These are phyloP conservation scores for Colletotrichum sp. DNA, from an alignment of 2,329 filamentous ascomycete genomes.

Conservation along the genomic window DNA sequence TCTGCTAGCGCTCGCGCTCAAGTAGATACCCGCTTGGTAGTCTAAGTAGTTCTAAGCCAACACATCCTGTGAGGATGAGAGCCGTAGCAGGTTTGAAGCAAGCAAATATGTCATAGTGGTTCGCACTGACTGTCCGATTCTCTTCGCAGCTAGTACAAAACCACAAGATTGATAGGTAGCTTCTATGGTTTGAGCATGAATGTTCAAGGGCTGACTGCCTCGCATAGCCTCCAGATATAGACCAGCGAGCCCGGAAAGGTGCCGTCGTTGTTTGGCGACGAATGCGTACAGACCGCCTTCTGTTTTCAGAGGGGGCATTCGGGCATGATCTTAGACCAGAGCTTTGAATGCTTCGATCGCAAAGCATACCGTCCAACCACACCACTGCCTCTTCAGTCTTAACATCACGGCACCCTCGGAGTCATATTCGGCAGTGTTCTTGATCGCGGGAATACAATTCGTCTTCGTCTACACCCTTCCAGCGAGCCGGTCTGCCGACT, in stretches of 20 bases:
- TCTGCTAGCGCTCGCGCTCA: not conserved
- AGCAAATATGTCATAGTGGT: too few species aligned
- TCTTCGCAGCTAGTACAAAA: not conserved
- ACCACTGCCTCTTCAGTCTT: too few species aligned
- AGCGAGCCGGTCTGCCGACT: conserved; percentile 12
- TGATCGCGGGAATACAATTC: not conserved
- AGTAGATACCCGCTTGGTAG: not conserved
- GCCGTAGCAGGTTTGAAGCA: too few species aligned
- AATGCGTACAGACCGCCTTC: not conserved
- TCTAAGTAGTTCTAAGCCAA: not conserved
- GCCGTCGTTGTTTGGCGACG: too few species aligned
- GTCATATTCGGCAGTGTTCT: not conserved
- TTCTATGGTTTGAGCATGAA: not conserved
- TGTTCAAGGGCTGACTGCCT: not conserved
- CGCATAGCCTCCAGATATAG: accelerated
- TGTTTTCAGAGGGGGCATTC: not conserved
- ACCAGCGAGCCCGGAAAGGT: not conserved
- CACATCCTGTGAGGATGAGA: not conserved
- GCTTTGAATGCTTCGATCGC: not conserved
- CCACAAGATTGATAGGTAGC: not conserved
- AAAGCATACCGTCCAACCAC: not conserved
- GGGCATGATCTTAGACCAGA: accelerated
- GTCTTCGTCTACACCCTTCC: conserved; percentile 15
- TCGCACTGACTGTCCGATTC: not conserved
- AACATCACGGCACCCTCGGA: not conserved